These are phyloP conservation scores for Rhytidhysteron rufulum DNA, from an alignment of 2,329 filamentous ascomycete genomes.

Conservation along the genomic window DNA sequence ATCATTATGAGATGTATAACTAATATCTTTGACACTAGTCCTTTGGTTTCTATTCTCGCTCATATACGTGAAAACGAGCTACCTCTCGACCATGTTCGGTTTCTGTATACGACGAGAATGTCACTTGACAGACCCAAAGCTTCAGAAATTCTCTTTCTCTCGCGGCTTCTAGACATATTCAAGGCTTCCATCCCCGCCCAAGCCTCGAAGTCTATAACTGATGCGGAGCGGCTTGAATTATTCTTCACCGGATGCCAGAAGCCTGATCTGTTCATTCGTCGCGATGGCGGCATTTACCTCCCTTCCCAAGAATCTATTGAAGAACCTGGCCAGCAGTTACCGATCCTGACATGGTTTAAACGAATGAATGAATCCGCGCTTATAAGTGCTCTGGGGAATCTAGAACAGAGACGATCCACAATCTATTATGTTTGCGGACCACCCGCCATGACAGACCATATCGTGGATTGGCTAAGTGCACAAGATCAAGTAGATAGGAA, in stretches of 20 bases:
- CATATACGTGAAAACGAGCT: slow-evolving; percentile 49
- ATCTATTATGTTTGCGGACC: slow-evolving; percentile 49
- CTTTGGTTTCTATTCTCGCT: slow-evolving; percentile 69
- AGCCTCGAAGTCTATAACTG: slow-evolving; percentile 7
- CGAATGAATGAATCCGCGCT: slow-evolving; percentile 37
- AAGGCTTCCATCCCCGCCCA: slow-evolving; percentile 19
- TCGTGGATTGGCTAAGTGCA: slow-evolving; percentile 37
- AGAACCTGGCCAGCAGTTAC: slow-evolving; percentile 24
- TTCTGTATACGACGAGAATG: slow-evolving; percentile 61
- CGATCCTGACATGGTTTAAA: slow-evolving; percentile 27
- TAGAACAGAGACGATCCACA: slow-evolving; percentile 31
- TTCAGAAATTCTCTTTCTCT: slow-evolving; percentile 32
- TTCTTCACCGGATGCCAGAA: slow-evolving; percentile 35
- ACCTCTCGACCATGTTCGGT: slow-evolving; percentile 46
- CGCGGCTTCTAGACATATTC: slow-evolving; percentile 29
- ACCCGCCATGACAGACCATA: slow-evolving; percentile 45
- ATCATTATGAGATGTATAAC: too few species aligned
- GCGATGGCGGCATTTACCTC: slow-evolving; percentile 12
- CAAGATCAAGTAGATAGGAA: slow-evolving; percentile 36
- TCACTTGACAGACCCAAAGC: slow-evolving; percentile 25
- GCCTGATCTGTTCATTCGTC: slow-evolving; percentile 13
- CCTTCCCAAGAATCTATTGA: slow-evolving; percentile 14
- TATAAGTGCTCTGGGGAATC: slow-evolving; percentile 34
- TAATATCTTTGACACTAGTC: too few species aligned
- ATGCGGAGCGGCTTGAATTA: slow-evolving; percentile 28